Percentiles rank a stretch among this genome's conserved stretches.
Evolutionary conservation across 2,329 filamentous ascomycete species (phyloP).

Genomic region (Fusarium udum): DNA sequence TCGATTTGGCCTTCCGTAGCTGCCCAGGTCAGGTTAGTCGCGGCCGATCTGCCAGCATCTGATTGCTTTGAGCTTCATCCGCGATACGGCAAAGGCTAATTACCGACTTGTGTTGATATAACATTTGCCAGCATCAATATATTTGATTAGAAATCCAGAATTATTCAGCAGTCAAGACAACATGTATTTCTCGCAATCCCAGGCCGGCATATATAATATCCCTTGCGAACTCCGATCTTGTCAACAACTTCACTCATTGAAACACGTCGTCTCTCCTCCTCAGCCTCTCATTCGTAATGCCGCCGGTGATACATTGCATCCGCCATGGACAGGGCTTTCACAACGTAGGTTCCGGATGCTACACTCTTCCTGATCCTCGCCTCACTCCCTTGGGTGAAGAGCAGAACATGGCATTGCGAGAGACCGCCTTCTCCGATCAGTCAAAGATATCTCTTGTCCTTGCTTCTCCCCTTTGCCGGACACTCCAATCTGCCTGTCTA

Average conservation of each 20-base stretch:
- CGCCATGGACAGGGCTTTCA: neutral
- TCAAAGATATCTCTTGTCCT: neutral
- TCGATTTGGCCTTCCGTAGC: too few relatives aligned
- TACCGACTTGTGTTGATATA: neutral
- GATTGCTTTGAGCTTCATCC: neutral
- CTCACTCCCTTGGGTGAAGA: neutral
- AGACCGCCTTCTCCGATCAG: neutral
- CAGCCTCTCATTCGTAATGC: neutral
- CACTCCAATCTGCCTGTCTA: neutral
- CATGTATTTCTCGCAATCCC: neutral
- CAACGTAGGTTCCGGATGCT: neutral
- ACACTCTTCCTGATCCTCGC: neutral
- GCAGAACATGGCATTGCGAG: neutral
- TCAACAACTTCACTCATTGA: neutral
- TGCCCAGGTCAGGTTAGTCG: neutral
- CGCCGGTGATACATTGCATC: neutral
- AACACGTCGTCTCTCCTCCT: fast-evolving
- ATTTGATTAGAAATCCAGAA: neutral
- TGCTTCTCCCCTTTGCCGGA: neutral
- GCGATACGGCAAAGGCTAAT: neutral
- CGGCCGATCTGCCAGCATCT: neutral
- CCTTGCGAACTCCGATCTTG: neutral
- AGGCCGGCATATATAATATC: neutral
- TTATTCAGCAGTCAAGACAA: neutral
- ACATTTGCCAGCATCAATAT: neutral